Conservation (phyloP, 768 basidiomycete genomes). For the Suillus cothurnatus region DNA sequence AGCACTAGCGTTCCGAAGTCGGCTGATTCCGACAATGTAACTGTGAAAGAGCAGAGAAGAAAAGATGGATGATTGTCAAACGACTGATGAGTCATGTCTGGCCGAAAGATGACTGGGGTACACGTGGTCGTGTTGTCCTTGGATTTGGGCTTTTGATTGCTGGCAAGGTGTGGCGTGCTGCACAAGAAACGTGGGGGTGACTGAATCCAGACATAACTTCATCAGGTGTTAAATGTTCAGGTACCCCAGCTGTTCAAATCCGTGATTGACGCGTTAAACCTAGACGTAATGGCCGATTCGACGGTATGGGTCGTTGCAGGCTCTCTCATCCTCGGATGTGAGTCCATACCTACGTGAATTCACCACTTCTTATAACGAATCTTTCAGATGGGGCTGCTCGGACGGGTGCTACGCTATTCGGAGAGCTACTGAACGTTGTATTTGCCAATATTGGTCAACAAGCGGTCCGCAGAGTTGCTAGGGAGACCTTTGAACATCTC, state of each 20-base stretch:
- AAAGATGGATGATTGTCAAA: conserved; percentile 89
- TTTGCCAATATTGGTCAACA: conserved; percentile 96
- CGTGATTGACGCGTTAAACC: conserved; percentile 87
- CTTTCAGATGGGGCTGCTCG: conserved; percentile 84
- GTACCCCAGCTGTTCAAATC: conserved; percentile 96
- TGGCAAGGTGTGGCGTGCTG: conserved; percentile 68
- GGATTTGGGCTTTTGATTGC: conserved; percentile 80
- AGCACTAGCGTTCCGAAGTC: conserved; percentile 5
- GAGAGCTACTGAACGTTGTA: conserved; percentile 91
- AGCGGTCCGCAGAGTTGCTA: conserved; percentile 91
- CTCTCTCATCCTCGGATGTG: conserved; percentile 89
- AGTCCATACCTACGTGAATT: conserved; percentile 33
- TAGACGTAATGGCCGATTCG: conserved; percentile 69
- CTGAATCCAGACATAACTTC: conserved; percentile 1
- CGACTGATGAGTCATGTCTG: conserved; percentile 87
- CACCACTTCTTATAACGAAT: conserved; percentile 6
- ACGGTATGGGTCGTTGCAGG: conserved; percentile 94
- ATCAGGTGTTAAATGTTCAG: conserved; percentile 91
- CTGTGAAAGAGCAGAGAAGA: conserved; percentile 55
- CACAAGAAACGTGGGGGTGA: background rate
- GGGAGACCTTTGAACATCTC: conserved; percentile 94
- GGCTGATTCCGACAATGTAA: conserved; percentile 15
- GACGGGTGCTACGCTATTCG: conserved; percentile 86
- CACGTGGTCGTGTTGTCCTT: conserved; percentile 77
- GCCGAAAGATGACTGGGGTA: conserved; percentile 85